phyloP scores from a whole-genome alignment of 1,139 yeast species.

The Nakaseomyces kungkrabaensis region DNA sequence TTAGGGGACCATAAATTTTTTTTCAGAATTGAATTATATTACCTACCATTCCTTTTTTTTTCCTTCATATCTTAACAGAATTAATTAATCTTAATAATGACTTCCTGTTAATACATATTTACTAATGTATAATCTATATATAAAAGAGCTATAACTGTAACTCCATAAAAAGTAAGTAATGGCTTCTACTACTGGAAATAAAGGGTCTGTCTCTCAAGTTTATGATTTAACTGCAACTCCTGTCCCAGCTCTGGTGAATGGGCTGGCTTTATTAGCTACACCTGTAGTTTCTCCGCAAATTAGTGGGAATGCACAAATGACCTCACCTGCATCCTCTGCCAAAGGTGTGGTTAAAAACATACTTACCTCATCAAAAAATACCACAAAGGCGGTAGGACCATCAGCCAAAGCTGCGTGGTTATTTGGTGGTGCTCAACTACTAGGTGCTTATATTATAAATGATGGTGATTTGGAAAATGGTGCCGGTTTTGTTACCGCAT shows the following conservation, averaged over 20 bases:
- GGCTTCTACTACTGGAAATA: not conserved
- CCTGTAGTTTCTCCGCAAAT: not conserved
- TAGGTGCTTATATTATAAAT: slow-evolving; percentile 72
- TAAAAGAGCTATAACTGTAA: no score
- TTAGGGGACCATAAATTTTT: no score
- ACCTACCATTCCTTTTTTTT: no score
- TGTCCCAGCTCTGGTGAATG: not conserved
- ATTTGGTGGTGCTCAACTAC: slow-evolving; percentile 62
- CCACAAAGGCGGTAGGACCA: slow-evolving; percentile 33
- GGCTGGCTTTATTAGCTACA: not conserved
- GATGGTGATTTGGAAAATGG: slow-evolving; percentile 82
- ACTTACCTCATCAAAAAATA: not conserved
- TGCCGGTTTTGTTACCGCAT: slow-evolving; percentile 78
- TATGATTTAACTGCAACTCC: not conserved
- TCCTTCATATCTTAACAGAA: no score
- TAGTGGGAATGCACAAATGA: not conserved
- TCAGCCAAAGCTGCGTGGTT: slow-evolving; percentile 37
- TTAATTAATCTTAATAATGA: no score
- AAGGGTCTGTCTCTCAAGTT: not conserved
- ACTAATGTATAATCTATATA: no score
- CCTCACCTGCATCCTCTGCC: slow-evolving; percentile 1
- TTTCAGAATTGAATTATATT: no score
- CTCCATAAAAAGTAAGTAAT: not conserved
- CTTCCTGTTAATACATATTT: no score
- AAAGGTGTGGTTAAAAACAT: not conserved